Percentiles rank a stretch among this genome's conserved stretches.
Conservation (phyloP, 1,139 yeast genomes). For the Candida pseudoviswanathii region DNA sequence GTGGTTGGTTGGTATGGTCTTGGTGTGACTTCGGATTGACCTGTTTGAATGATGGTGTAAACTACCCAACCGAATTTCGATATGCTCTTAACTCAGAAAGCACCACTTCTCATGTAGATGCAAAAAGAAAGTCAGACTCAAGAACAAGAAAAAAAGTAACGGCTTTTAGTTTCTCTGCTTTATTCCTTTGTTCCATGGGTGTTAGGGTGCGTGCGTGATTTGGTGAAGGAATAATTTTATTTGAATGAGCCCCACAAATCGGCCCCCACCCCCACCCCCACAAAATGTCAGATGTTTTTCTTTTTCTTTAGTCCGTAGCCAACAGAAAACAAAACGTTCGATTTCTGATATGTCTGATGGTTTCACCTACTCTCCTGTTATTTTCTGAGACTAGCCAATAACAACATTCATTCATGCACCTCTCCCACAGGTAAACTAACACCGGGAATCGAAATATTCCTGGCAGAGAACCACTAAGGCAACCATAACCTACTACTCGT, state of each 20-base stretch:
- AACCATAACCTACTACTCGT: neutral
- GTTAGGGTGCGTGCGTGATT: too few relatives aligned
- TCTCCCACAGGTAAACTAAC: neutral
- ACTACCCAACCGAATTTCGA: too few relatives aligned
- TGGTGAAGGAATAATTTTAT: too few relatives aligned
- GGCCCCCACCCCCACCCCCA: slow-evolving; percentile 6
- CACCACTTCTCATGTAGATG: neutral
- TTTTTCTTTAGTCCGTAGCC: neutral
- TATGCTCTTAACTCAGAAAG: too few relatives aligned
- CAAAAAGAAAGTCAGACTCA: neutral
- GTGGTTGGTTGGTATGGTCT: too few relatives aligned
- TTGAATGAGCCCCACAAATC: slow-evolving; percentile 2
- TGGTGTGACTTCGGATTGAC: too few relatives aligned
- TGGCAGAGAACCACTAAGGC: neutral
- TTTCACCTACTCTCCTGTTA: neutral
- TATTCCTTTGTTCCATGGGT: slow-evolving; percentile 1
- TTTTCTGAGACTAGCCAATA: neutral
- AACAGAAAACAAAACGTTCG: neutral
- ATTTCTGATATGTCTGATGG: neutral
- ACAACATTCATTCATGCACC: neutral
- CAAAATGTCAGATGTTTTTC: slow-evolving; percentile 3
- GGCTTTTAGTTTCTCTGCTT: neutral
- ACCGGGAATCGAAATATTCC: neutral
- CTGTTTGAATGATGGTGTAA: too few relatives aligned
- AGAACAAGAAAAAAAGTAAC: neutral